phyloP scores from a whole-genome alignment of 257 asterid species.

The Solanum boliviense region DNA sequence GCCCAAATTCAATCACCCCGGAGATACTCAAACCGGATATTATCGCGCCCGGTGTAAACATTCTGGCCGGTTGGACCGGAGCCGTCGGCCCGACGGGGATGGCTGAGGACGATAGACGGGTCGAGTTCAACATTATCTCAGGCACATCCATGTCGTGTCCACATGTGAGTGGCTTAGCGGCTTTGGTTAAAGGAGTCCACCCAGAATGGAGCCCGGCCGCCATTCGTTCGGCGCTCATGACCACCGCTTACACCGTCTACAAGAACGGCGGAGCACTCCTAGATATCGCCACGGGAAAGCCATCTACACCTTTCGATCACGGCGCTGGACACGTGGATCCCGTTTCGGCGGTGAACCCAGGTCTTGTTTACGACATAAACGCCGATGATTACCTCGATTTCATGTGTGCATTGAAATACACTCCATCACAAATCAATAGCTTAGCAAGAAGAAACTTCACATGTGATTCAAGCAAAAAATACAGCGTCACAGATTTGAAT shows the following conservation, averaged over 20 bases:
- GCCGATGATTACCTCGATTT: slow-evolving; percentile 44
- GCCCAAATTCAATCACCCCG: slow-evolving; percentile 51
- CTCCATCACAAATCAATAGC: slow-evolving; percentile 41
- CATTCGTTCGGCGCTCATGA: slow-evolving; percentile 43
- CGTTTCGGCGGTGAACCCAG: slow-evolving; percentile 68
- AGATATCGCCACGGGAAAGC: slow-evolving; percentile 63
- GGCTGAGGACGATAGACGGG: slow-evolving; percentile 48
- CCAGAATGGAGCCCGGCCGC: slow-evolving; percentile 71
- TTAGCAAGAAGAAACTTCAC: slow-evolving; percentile 56
- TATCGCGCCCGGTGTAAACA: slow-evolving; percentile 74
- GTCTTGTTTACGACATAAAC: slow-evolving; percentile 62
- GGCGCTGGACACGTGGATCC: slow-evolving; percentile 96
- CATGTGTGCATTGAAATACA: slow-evolving; percentile 71
- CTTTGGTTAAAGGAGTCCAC: slow-evolving; percentile 45
- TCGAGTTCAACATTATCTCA: slow-evolving; percentile 56
- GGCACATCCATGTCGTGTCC: slow-evolving; percentile 91
- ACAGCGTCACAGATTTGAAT: slow-evolving; percentile 61
- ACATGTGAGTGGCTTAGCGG: slow-evolving; percentile 78
- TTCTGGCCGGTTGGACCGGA: slow-evolving; percentile 63
- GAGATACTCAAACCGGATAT: slow-evolving; percentile 59
- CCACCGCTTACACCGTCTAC: slow-evolving; percentile 60
- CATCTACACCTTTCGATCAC: slow-evolving; percentile 72
- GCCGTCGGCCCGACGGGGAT: slow-evolving; percentile 51
- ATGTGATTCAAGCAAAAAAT: slow-evolving; percentile 36
- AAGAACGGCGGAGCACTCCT: slow-evolving; percentile 38